Conservation (phyloP, 1,139 yeast species). For the Candida sanyaensis region DNA sequence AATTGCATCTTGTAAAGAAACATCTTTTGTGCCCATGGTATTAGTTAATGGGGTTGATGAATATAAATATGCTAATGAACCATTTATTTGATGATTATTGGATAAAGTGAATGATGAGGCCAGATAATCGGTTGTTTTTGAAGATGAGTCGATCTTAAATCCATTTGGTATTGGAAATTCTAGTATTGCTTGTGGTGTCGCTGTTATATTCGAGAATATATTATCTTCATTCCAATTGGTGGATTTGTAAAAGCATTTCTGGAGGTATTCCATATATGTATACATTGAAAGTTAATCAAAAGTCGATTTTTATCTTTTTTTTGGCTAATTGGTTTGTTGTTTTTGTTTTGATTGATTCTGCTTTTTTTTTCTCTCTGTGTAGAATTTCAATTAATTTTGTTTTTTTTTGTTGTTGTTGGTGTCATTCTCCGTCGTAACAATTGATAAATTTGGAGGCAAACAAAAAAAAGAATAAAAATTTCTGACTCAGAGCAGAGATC, state of each 20-base stretch:
- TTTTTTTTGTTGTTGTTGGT: too few species aligned
- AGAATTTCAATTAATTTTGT: not conserved
- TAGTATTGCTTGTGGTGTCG: constrained; percentile 68
- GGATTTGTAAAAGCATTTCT: constrained; percentile 64
- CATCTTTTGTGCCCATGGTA: constrained; percentile 52
- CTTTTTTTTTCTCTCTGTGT: not conserved
- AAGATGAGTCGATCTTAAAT: constrained; percentile 64
- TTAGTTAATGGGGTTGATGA: constrained; percentile 59
- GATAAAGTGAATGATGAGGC: constrained; percentile 77
- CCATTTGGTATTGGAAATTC: constrained; percentile 79
- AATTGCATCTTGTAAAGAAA: constrained; percentile 71
- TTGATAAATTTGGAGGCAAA: not conserved
- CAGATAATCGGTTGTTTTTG: constrained; percentile 69
- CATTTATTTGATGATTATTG: constrained; percentile 69
- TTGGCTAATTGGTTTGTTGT: not conserved
- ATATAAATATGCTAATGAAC: constrained; percentile 82
- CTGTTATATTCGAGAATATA: constrained; percentile 70
- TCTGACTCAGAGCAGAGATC: not conserved
- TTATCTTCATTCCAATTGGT: constrained; percentile 81
- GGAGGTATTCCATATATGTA: constrained; percentile 82
- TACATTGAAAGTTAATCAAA: constrained; percentile 47
- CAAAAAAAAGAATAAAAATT: not conserved
- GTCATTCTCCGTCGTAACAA: not conserved
- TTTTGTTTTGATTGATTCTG: not conserved
- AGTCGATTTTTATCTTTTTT: not conserved